Conservation (phyloP, 1,284 basidiomycete genomes). For the Exsudoporus floridanus region DNA sequence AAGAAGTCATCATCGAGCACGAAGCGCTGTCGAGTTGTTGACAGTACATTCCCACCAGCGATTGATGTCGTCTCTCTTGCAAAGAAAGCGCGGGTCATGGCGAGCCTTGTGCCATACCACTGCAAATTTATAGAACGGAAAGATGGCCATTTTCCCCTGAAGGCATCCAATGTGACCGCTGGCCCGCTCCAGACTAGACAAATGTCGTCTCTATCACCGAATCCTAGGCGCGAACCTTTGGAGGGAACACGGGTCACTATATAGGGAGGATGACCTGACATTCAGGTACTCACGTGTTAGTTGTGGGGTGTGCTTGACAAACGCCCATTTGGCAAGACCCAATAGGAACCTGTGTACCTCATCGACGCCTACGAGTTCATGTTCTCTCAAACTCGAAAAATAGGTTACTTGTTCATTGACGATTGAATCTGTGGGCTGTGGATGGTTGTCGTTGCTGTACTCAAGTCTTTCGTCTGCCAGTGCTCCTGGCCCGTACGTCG, state of each 20-base stretch:
- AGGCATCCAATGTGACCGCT: conserved; percentile 9
- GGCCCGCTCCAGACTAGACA: conserved; percentile 19
- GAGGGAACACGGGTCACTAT: conserved; percentile 9
- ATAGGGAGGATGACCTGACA: not conserved
- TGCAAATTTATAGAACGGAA: conserved; percentile 1
- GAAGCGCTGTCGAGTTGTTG: conserved; percentile 4
- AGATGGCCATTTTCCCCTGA: conserved; percentile 7
- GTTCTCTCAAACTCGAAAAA: conserved; percentile 9
- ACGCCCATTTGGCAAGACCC: conserved; percentile 17
- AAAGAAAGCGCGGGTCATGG: conserved; percentile 9
- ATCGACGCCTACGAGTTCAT: conserved; percentile 13
- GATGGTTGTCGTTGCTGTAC: not conserved
- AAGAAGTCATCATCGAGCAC: conserved; percentile 32
- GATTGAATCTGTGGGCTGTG: conserved; percentile 5
- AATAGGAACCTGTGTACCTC: conserved; percentile 19
- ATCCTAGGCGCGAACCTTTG: not conserved
- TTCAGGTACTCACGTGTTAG: not conserved
- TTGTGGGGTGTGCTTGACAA: conserved; percentile 5
- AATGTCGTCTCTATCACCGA: conserved; percentile 4
- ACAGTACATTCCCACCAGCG: not conserved
- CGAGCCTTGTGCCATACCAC: conserved; percentile 9
- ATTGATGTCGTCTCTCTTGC: not conserved
- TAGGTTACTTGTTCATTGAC: conserved; percentile 5
- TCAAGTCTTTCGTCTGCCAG: not conserved
- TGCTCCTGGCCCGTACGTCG: conserved; percentile 8